Base-by-base conservation (phyloP, 108 stramenopile species). In the Chaetoceros muelleri region DNA sequence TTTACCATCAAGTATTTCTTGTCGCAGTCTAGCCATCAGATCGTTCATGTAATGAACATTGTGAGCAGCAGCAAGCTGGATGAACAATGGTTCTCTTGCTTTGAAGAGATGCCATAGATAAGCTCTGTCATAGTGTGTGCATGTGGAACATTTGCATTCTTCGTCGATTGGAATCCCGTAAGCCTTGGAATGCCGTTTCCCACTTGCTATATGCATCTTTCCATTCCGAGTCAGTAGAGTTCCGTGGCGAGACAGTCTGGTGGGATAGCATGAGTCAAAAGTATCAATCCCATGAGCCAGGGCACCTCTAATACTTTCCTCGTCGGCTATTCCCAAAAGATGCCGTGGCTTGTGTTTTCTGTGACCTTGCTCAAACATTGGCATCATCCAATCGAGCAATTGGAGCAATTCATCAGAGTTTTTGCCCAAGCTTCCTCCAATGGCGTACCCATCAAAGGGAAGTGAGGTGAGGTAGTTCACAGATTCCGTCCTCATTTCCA, bases 31-130 rank as follows among this genome's bases (percentile, higher is more conserved):
- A 50, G 64, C 67, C 93, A 95, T 95, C 58, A 92, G 62, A 53
- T 91, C 85, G 59, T 85, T 85, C 93, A 96, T 96, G 62, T 92
- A 94, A 19, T 83, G 77, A 29, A 96, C 72, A 53, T 96, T 96
- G 72, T 96, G 95, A 47, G 74, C 64, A 16, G 90, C 80, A 1
- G 87, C 80, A 34, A 96, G 58, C 20, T 79, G 61, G 28, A 83
- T 67, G 18, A 78, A 84, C 18, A 87, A 49, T 3, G 91, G 90
- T 60, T 95, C 95, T 54, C 88, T 88, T 17, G 92, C 90, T 64
- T 88, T 90, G 74, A 90, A 87, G 24, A 96, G 66, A 73, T 95
- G 93, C 81, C 91, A 87, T 26, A 96, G 52, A 63, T 96, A 96
- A 0, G 92, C 78, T 26, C 89, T 66, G 61, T 90, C 92, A 65